These are phyloP conservation scores for Linderina pennispora DNA, from an alignment of 192 early-diverging fungal species.

Conservation along the genomic window DNA sequence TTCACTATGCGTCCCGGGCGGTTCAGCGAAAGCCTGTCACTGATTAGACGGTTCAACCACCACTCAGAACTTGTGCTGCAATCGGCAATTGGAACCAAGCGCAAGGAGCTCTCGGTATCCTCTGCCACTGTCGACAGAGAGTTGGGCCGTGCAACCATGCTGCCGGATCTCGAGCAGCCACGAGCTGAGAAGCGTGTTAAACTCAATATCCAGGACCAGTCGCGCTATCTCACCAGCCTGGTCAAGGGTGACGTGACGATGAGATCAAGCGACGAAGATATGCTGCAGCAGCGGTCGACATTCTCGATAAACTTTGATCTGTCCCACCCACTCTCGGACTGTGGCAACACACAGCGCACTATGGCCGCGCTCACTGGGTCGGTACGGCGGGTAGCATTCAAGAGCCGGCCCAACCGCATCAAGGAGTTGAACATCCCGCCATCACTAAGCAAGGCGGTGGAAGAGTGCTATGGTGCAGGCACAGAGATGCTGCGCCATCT, in stretches of 20 bases:
- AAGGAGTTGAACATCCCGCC: constrained; percentile 34
- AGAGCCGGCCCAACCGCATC: constrained; percentile 29
- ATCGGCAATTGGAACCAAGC: constrained; percentile 37
- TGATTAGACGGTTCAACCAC: constrained; percentile 85
- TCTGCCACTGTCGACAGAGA: constrained; percentile 23
- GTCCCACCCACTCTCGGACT: constrained; percentile 11
- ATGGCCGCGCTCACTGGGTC: constrained; percentile 19
- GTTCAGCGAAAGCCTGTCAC: constrained; percentile 51
- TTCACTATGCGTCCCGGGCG: constrained; percentile 72
- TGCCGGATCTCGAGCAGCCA: constrained; percentile 62
- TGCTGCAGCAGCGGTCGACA: not conserved
- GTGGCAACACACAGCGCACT: constrained; percentile 26
- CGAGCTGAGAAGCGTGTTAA: constrained; percentile 44
- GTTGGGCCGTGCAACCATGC: constrained; percentile 53
- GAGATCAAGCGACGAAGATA: too few species aligned
- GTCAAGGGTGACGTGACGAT: constrained; percentile 24
- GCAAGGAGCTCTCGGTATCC: constrained; percentile 3
- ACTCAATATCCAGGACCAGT: constrained; percentile 69
- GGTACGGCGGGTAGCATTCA: constrained; percentile 11
- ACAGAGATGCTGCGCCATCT: constrained; percentile 48
- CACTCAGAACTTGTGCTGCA: constrained; percentile 76
- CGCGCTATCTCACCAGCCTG: constrained; percentile 71
- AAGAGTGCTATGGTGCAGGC: constrained; percentile 43
- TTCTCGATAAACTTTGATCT: constrained; percentile 27
- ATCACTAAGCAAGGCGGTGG: constrained; percentile 18